Evolutionary conservation across 345 rosid species (phyloP).

Genomic region (Turritis glabra): DNA sequence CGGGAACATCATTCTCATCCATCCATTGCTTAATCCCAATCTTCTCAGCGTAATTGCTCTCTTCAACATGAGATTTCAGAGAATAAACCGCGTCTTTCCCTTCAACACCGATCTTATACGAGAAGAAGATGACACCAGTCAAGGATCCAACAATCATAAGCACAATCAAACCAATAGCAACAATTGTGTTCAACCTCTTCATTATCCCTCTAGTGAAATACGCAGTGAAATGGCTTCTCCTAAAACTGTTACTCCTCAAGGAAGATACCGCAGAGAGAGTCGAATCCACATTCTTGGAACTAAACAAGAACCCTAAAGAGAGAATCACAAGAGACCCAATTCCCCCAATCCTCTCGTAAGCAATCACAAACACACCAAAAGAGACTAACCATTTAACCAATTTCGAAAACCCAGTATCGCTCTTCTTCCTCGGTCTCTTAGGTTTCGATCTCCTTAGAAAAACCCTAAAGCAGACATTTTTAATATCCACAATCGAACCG

Average conservation of each 20-base stretch:
- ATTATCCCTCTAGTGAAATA: constrained; percentile 79
- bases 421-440: constrained; percentile 36
- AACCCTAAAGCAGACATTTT: constrained; percentile 58
- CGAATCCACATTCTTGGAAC: constrained; percentile 62
- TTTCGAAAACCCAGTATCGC: constrained; percentile 67
- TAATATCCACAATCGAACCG: constrained; percentile 71
- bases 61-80: constrained; percentile 74
- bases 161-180: constrained; percentile 85
- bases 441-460: constrained; percentile 58
- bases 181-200: constrained; percentile 68
- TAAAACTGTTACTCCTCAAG: constrained; percentile 64
- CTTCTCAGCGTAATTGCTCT: constrained; percentile 88
- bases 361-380: constrained; percentile 74
- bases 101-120: constrained; percentile 91
- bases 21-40: constrained; percentile 86
- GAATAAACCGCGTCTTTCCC: constrained; percentile 88
- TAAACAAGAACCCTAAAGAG: constrained; percentile 62
- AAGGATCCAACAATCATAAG: constrained; percentile 74
- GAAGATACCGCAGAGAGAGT: constrained; percentile 73
- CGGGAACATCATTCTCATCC: constrained; percentile 93
- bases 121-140: constrained; percentile 73
- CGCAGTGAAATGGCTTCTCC: constrained; percentile 55
- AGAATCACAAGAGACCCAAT: constrained; percentile 70
- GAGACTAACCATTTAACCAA: constrained; percentile 75
- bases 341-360: constrained; percentile 70